Percentiles rank a stretch among this genome's conserved stretches.
Conservation (phyloP, 1,284 basidiomycete species). For the Tilletia caries region DNA sequence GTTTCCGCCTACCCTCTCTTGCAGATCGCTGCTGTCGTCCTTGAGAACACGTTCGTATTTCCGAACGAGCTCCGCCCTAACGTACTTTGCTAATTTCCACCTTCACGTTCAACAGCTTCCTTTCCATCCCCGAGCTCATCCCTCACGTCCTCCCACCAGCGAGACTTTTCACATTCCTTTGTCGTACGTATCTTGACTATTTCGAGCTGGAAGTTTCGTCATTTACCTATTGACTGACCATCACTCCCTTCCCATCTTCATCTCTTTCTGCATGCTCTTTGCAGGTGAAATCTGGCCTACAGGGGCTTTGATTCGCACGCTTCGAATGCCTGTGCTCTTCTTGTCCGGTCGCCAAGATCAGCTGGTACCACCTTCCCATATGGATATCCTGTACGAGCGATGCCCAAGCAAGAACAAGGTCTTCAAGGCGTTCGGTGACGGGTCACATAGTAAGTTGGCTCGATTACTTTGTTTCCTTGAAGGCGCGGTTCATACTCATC, state of each 20-base stretch:
- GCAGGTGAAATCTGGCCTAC: constrained; percentile 82
- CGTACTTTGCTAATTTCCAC: no score
- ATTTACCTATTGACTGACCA: neutral
- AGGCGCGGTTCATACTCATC: neutral
- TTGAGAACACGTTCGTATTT: constrained; percentile 70
- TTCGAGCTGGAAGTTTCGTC: neutral
- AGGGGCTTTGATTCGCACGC: constrained; percentile 65
- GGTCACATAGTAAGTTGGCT: constrained; percentile 66
- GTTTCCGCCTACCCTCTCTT: neutral
- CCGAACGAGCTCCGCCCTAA: no score
- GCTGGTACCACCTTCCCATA: constrained; percentile 79
- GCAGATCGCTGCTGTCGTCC: constrained; percentile 71
- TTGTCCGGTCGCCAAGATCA: constrained; percentile 75
- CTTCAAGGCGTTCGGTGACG: constrained; percentile 59
- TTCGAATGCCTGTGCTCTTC: constrained; percentile 79
- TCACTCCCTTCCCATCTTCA: neutral
- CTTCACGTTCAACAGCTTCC: constrained; percentile 27
- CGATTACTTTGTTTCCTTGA: neutral
- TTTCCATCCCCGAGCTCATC: constrained; percentile 48
- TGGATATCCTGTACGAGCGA: constrained; percentile 71
- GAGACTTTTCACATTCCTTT: constrained; percentile 73
- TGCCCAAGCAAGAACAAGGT: constrained; percentile 57
- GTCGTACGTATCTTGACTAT: constrained; percentile 54
- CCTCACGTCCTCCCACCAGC: constrained; percentile 77
- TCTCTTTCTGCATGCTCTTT: neutral